phyloP scores from a whole-genome alignment of 228 moss, liverwort and hornwort genomes.

The Sphagnum magellanicum region DNA sequence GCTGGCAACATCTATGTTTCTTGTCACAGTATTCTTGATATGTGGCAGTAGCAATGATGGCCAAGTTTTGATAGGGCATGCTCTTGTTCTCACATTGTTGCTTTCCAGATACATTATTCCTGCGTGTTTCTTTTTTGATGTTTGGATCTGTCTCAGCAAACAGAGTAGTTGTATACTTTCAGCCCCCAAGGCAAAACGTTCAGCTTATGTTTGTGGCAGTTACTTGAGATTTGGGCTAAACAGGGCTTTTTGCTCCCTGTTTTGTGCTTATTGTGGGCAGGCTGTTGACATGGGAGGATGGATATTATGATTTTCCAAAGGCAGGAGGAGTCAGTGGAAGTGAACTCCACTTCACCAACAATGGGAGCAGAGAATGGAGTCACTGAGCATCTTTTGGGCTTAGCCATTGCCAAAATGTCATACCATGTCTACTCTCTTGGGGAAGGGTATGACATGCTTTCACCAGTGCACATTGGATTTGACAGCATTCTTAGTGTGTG shows the following conservation, averaged over 20 bases:
- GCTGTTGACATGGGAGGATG: conserved; percentile 27
- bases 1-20: no score
- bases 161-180: background rate
- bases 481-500: background rate
- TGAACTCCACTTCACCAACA: background rate
- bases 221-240: background rate
- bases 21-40: no score
- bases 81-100: no score
- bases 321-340: background rate
- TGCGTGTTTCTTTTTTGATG: background rate
- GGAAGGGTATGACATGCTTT: conserved; percentile 17
- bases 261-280: background rate
- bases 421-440: conserved; percentile 25
- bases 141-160: no score
- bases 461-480: background rate
- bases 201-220: background rate
- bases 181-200: background rate
- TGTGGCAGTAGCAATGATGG: no score
- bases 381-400: conserved; percentile 9
- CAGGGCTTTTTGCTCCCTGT: no score
- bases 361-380: background rate
- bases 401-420: conserved; percentile 20
- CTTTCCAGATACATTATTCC: background rate
- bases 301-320: conserved; percentile 17
- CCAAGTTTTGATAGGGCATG: no score